Evolutionary conservation across 345 rosid genomes (phyloP).

Genomic region (Punica granatum): DNA sequence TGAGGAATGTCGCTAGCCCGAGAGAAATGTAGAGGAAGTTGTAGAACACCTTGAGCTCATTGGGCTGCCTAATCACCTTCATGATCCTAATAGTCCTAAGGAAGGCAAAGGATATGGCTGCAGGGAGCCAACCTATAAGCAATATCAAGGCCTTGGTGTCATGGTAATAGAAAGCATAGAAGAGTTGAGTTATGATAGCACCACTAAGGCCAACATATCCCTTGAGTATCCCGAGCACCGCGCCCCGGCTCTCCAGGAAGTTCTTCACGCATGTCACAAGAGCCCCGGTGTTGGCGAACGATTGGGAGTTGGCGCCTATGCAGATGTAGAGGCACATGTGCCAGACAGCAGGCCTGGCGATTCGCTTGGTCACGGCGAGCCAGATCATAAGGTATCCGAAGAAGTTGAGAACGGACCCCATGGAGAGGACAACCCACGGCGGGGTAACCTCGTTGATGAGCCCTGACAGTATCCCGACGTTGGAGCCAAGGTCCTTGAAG

Average conservation of each 20-base stretch:
- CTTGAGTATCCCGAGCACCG: constrained; percentile 47
- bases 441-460: constrained; percentile 59
- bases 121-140: constrained; percentile 54
- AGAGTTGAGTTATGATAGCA: constrained; percentile 49
- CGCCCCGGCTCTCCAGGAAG: constrained; percentile 56
- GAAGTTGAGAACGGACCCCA: constrained; percentile 48
- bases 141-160: constrained; percentile 36
- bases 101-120: constrained; percentile 39
- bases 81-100: constrained; percentile 32
- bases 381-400: constrained; percentile 68
- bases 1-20: constrained; percentile 50
- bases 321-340: constrained; percentile 61
- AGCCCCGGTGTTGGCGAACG: constrained; percentile 54
- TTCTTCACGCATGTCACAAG: constrained; percentile 58
- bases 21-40: constrained; percentile 45
- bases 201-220: constrained; percentile 27
- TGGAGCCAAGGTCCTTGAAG: constrained; percentile 56
- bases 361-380: constrained; percentile 41
- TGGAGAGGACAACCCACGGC: constrained; percentile 54
- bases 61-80: constrained; percentile 34
- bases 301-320: constrained; percentile 53
- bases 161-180: constrained; percentile 33
- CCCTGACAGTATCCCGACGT: constrained; percentile 50
- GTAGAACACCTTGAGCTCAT: constrained; percentile 47
- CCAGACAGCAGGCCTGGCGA: constrained; percentile 36